Percentiles rank a stretch among this genome's conserved stretches.
Evolutionary conservation across 345 rosid genomes (phyloP).

Genomic region (Dimocarpus longan): DNA sequence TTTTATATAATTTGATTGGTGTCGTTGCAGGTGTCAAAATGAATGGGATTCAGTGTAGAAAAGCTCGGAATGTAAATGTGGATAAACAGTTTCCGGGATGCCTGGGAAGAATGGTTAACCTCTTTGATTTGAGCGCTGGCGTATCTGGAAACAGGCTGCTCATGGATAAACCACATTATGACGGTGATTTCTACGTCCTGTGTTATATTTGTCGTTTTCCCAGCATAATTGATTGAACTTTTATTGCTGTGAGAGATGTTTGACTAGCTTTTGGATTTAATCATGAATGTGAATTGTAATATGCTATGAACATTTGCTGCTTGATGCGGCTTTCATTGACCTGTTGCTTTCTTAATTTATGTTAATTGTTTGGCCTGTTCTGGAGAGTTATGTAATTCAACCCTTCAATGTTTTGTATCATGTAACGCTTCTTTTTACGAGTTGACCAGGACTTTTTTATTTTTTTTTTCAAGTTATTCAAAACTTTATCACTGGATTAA

Average conservation of each 20-base stretch:
- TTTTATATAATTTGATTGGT: constrained; percentile 1
- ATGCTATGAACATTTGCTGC: neutral
- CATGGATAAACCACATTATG: constrained; percentile 47
- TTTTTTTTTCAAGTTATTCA: neutral
- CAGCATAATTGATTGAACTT: neutral
- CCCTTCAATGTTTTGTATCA: neutral
- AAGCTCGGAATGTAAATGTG: constrained; percentile 42
- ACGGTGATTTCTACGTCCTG: constrained; percentile 50
- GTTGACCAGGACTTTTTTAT: neutral
- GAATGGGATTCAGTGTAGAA: constrained; percentile 54
- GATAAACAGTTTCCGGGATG: constrained; percentile 74
- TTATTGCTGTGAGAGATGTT: neutral
- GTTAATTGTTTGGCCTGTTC: constrained; percentile 2
- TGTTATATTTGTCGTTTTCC: neutral
- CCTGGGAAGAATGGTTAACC: constrained; percentile 59
- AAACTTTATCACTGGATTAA: neutral
- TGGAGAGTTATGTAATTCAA: neutral
- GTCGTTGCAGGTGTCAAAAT: constrained; percentile 52
- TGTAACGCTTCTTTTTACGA: neutral
- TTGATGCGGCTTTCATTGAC: neutral
- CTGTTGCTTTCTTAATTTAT: neutral
- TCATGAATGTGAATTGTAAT: neutral
- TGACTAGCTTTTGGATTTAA: neutral
- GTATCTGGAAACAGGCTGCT: constrained; percentile 56
- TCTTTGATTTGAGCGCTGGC: constrained; percentile 67